Base-by-base conservation (phyloP, 23 red algal species). In the Gracilaria vermiculophylla region DNA sequence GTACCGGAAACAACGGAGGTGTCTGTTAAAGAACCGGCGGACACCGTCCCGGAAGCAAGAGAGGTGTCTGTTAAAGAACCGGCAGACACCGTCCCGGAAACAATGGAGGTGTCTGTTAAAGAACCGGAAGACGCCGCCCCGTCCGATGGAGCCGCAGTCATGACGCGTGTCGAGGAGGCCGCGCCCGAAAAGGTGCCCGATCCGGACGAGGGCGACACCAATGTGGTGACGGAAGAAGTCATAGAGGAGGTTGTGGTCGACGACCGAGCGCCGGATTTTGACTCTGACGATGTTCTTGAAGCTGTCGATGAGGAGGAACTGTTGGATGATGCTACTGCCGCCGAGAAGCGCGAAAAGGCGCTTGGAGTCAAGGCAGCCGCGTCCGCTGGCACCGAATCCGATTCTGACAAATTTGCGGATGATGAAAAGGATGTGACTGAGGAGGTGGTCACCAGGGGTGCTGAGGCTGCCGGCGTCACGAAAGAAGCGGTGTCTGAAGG, bases 271-370 rank as follows among this genome's bases (percentile, higher is more conserved):
- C 48, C 50, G 15, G 44, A 55, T 53, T 35, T 40, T 33, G 81
- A 47, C 25, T 48, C 21, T 14, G 81, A 86, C 45, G 81, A 86
- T 70, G 62, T 86, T 11, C 62, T 86, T 28, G 81, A 86, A 33
- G 34, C 67, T 49, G 81, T 86, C 2, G 81, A 86, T 14, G 81
- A 86, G 53, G 81, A 86, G 44, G 81, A 70, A 43, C 62, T 56
- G n/a, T 48, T 86, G 60, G 62, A 57, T 45, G 81, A 47, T 33
- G 78, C 40, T 19, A 64, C 62, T 31, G 61, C 62, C 0, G 81
- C 61, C 1, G 81, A 86, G 42, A 51, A 53, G 43, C 47, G 45
- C 20, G 61, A 72, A 48, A 70, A 72, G 62, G 81, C 81, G 12
- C 47, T 86, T n/a, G 81, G 81, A 33, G 37, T 53, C 12, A 70